A percentile compares a stretch with the other conserved stretches of the same genome.
Conservation (phyloP, 495 filamentous ascomycete genomes). For the Jackrogersella minutella region DNA sequence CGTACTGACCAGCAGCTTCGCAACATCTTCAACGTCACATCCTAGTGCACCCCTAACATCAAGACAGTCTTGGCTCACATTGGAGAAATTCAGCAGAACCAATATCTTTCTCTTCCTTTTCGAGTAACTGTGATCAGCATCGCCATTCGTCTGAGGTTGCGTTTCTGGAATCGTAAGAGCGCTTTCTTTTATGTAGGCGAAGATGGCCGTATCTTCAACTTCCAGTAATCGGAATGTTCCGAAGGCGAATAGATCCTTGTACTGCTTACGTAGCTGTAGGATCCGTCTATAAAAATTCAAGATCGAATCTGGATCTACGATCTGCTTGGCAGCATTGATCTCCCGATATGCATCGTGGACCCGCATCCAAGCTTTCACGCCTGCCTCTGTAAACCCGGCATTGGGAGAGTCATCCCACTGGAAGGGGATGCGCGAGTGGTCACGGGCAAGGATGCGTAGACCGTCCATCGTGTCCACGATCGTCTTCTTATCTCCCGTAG, state of each 20-base stretch:
- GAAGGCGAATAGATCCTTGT: constrained; percentile 56
- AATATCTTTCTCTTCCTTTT: constrained; percentile 29
- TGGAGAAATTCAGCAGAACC: constrained; percentile 47
- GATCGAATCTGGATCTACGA: constrained; percentile 47
- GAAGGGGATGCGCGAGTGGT: constrained; percentile 66
- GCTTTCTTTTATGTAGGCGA: constrained; percentile 54
- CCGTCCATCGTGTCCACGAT: constrained; percentile 62
- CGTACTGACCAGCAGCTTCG: constrained; percentile 21
- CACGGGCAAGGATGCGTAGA: constrained; percentile 64
- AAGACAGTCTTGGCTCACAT: constrained; percentile 9
- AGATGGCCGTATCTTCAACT: constrained; percentile 48
- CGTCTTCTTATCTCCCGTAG: constrained; percentile 50
- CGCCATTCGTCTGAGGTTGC: background rate
- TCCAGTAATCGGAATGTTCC: constrained; percentile 55
- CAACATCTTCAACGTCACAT: background rate
- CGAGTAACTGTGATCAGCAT: background rate
- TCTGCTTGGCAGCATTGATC: constrained; percentile 61
- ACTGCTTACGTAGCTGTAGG: constrained; percentile 50
- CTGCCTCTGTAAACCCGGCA: constrained; percentile 57
- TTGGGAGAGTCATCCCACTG: constrained; percentile 64
- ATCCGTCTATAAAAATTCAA: constrained; percentile 58
- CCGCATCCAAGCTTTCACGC: constrained; percentile 65
- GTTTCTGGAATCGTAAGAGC: constrained; percentile 1
- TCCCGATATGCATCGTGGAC: constrained; percentile 61
- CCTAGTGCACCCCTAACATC: constrained; percentile 36